A percentile compares a stretch with the other conserved stretches of the same genome.
phyloP scores from a whole-genome alignment of 768 basidiomycete genomes.

The Cystofilobasidium bisporidii region DNA sequence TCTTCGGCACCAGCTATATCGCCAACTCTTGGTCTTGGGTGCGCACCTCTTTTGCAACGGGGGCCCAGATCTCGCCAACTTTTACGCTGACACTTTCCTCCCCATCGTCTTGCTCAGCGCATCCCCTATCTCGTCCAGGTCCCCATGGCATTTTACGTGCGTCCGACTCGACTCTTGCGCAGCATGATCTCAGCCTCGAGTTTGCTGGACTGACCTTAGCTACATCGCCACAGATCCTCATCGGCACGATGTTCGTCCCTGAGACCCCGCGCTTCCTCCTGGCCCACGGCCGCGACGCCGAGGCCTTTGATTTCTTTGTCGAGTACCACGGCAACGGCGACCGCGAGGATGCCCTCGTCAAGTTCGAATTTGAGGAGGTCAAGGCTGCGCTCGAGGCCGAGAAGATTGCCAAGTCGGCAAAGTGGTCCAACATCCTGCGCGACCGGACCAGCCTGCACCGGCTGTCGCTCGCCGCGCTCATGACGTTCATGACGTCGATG shows the following conservation, averaged over 20 bases:
- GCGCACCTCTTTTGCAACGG: background rate
- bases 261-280: conserved; percentile 41
- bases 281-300: conserved; percentile 36
- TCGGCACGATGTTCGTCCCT: conserved; percentile 41
- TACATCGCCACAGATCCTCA: conserved; percentile 29
- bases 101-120: conserved; percentile 24
- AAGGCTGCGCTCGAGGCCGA: conserved; percentile 39
- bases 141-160: conserved; percentile 36
- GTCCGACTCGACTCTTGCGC: too few relatives aligned
- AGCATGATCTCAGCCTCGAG: background rate
- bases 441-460: conserved; percentile 36
- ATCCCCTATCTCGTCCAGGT: conserved; percentile 41
- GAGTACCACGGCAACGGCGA: conserved; percentile 41
- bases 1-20: conserved; percentile 37
- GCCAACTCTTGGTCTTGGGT: conserved; percentile 38
- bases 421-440: conserved; percentile 38
- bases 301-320: conserved; percentile 39
- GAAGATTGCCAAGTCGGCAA: conserved; percentile 36
- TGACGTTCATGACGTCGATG: conserved; percentile 37
- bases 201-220: background rate
- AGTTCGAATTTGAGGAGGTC: conserved; percentile 42
- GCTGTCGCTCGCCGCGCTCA: conserved; percentile 37
- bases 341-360: conserved; percentile 39
- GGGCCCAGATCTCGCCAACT: too few relatives aligned
- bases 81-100: background rate